Base-by-base conservation (phyloP, 495 filamentous ascomycete species). In the Daldinia caldariorum region DNA sequence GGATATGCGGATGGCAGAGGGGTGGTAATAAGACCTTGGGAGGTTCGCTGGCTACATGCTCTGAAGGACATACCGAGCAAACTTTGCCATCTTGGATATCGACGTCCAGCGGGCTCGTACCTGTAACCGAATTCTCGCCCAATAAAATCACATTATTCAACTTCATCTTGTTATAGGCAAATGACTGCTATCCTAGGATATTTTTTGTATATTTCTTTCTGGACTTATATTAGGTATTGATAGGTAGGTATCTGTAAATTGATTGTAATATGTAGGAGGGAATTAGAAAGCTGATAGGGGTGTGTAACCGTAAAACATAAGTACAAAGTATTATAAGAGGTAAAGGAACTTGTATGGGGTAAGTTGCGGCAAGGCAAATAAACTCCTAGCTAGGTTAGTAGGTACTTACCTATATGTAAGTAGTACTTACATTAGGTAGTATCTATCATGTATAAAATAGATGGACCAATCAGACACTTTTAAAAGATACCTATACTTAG, bases 1-100 rank as follows among this genome's bases (percentile, higher is more conserved):
- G 91, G 54, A 93, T 87, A 70, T 93, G 90, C 10, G 91, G 88
- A 73, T 94, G 91, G 50, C 89, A 91, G 26, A 93, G 82, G 13
- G 85, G 79, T 29, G 91, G 89, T 8, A 83, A 73, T 2, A 89
- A 67, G 8, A 89, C 71, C 41, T 66, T 71, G 4, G 76, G 70
- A 26, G 70, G 70, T 32, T 58, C 66, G 47, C 56, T 43, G 10
- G 53, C 22, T 45, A 18, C 14, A 37, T 58, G 37, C 13, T 56
- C 26, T 12, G 74, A 70, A 22, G 61, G 64, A 26, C 38, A 32
- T 50, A 78, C 53, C 7, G 22, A 57, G n/a, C 43, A 41, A 35
- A 66, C 63, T 31, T 54, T 64, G 16, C 69, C 65, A 8, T 76
- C 72, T 29, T 66, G 29, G 41, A 75, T 9, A 45, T 70, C 45